A percentile compares a stretch with the other conserved stretches of the same genome.
These are phyloP conservation scores for Aspergillus diversus DNA, from an alignment of 495 filamentous ascomycete species.

Conservation along the genomic window DNA sequence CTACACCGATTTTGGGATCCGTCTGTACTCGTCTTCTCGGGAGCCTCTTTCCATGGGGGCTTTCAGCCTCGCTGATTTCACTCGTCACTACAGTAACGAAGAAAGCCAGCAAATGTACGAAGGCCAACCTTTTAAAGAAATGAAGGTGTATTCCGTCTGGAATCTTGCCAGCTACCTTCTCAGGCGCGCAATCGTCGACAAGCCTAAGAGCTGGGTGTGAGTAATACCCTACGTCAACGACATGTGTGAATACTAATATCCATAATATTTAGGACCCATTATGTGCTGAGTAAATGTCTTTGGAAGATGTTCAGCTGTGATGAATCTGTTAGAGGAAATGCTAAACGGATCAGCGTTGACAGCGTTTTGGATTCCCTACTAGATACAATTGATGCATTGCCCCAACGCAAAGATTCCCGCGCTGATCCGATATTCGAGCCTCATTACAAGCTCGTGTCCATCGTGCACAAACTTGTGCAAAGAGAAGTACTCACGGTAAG, in stretches of 20 bases:
- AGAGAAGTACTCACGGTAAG: slow-evolving; percentile 38
- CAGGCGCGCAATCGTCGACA: slow-evolving; percentile 69
- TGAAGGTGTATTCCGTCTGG: slow-evolving; percentile 80
- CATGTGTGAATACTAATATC: not conserved
- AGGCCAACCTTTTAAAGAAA: slow-evolving; percentile 68
- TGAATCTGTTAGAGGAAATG: slow-evolving; percentile 51
- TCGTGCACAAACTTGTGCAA: slow-evolving; percentile 79
- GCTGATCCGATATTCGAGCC: slow-evolving; percentile 90
- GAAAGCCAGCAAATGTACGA: slow-evolving; percentile 74
- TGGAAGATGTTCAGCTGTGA: slow-evolving; percentile 87
- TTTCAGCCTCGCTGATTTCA: slow-evolving; percentile 73
- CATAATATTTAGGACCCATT: slow-evolving; percentile 64
- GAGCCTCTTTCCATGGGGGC: slow-evolving; percentile 90
- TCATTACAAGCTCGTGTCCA: slow-evolving; percentile 91
- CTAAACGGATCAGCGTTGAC: slow-evolving; percentile 53
- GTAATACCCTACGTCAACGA: slow-evolving; percentile 31
- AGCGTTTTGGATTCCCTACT: slow-evolving; percentile 70
- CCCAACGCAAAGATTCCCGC: slow-evolving; percentile 74
- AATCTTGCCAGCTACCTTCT: slow-evolving; percentile 84
- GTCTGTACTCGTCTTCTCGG: slow-evolving; percentile 87
- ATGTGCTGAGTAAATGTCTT: slow-evolving; percentile 90
- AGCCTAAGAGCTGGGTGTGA: slow-evolving; percentile 83
- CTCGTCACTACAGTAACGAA: slow-evolving; percentile 73
- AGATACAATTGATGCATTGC: slow-evolving; percentile 76
- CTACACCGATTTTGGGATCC: slow-evolving; percentile 86